A percentile compares a stretch with the other conserved stretches of the same genome.
Evolutionary conservation across 495 filamentous ascomycete species (phyloP).

Genomic region (Lophiostoma macrostomum): DNA sequence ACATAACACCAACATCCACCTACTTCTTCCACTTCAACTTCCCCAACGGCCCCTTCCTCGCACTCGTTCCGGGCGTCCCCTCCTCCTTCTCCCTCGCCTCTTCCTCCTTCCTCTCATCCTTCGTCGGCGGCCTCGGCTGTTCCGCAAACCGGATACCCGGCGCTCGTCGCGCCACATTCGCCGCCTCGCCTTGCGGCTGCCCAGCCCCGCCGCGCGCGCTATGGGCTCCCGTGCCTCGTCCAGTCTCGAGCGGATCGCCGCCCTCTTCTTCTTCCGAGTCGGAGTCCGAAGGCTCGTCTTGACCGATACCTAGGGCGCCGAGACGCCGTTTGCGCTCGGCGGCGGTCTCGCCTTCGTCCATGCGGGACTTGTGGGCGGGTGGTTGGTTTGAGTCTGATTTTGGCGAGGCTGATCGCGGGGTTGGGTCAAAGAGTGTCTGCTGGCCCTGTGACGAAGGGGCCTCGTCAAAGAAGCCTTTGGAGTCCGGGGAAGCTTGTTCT

Average conservation of each 20-base stretch:
- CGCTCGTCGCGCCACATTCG: constrained; percentile 27
- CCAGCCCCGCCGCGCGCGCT: constrained; percentile 30
- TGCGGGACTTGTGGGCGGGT: constrained; percentile 33
- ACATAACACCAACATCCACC: too few relatives aligned
- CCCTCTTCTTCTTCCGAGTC: constrained; percentile 61
- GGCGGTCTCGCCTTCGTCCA: constrained; percentile 66
- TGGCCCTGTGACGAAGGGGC: constrained; percentile 47
- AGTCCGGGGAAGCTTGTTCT: constrained; percentile 10
- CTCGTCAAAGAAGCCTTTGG: constrained; percentile 1
- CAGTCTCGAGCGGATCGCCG: constrained; percentile 22
- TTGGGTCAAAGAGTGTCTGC: constrained; percentile 32
- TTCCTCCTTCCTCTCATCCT: constrained; percentile 50
- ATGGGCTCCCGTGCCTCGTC: constrained; percentile 21
- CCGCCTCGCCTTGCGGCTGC: constrained; percentile 5
- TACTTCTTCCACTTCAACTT: constrained; percentile 48
- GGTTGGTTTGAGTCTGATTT: background rate
- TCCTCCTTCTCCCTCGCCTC: constrained; percentile 70
- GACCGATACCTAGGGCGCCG: constrained; percentile 71
- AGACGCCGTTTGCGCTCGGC: constrained; percentile 80
- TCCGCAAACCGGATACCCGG: constrained; percentile 50
- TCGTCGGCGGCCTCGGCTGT: constrained; percentile 32
- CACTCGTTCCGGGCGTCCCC: constrained; percentile 68
- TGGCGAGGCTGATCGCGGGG: background rate
- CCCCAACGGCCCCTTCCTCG: constrained; percentile 48
- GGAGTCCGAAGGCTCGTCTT: constrained; percentile 41